Evolutionary conservation across 495 filamentous ascomycete species (phyloP).

Genomic region (Trichoderma erinaceum): DNA sequence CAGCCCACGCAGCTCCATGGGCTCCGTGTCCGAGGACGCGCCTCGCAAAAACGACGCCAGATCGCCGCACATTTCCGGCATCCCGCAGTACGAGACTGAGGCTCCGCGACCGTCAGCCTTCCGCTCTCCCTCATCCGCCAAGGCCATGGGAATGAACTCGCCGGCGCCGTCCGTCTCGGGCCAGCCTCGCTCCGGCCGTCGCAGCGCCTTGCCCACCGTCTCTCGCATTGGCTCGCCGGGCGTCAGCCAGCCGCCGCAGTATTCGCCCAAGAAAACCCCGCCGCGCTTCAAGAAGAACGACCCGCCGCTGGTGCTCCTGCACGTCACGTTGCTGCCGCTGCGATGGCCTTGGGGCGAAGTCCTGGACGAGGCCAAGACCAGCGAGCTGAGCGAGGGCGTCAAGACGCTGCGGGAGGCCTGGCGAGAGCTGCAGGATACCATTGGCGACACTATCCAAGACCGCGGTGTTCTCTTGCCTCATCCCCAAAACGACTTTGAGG

Average conservation of each 20-base stretch:
- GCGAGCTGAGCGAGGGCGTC: constrained; percentile 48
- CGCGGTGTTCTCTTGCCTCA: constrained; percentile 84
- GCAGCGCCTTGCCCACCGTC: constrained; percentile 37
- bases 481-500: constrained; percentile 82
- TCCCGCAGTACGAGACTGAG: constrained; percentile 37
- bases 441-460: constrained; percentile 71
- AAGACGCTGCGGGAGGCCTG: constrained; percentile 60
- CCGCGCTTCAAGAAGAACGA: constrained; percentile 44
- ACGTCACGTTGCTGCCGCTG: constrained; percentile 74
- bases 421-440: constrained; percentile 67
- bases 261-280: constrained; percentile 52
- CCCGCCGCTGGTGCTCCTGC: constrained; percentile 74
- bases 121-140: constrained; percentile 65
- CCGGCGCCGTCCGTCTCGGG: constrained; percentile 47
- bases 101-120: constrained; percentile 34
- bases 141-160: constrained; percentile 72
- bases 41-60: constrained; percentile 20
- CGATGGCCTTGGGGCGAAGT: constrained; percentile 62
- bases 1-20: constrained; percentile 41
- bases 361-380: constrained; percentile 26
- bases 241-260: constrained; percentile 36
- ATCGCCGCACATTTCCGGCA: constrained; percentile 39
- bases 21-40: constrained; percentile 30
- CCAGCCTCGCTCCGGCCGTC: constrained; percentile 38
- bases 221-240: constrained; percentile 39